Base-by-base conservation (phyloP, 164 flowering plant species). In the Nymphaea colorata region DNA sequence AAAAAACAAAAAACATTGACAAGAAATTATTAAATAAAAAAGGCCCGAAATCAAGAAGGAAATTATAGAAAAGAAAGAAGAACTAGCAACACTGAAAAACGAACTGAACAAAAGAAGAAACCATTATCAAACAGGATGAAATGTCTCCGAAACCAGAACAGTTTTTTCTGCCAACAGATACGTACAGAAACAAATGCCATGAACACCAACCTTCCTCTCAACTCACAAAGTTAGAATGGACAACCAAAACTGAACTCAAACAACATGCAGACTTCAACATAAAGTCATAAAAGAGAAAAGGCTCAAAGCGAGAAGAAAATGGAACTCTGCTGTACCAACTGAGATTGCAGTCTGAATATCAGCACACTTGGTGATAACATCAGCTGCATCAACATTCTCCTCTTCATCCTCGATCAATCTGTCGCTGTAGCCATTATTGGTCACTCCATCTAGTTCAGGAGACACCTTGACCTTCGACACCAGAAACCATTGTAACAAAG, bases 331-430 rank as follows among this genome's bases (percentile, higher is more conserved):
- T 7, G 74, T 60, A 87, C 91, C 91, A 63, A 71, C 79, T 77
- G 89, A 87, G 65, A 85, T 87, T 59, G 89, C 91, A 63, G 66
- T 74, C 70, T 87, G 91, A 68, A 87, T 87, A 44, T 87, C 89
- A 61, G 89, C 85, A 76, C 86, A 81, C 76, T 85, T 87, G 62
- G 60, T 65, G 44, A 78, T 71, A 66, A 76, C 84, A n/a, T 66
- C 78, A 67, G 67, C 74, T 61, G 57, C n/a, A 15, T 85, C 76
- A 67, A 82, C 64, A 55, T 79, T 81, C 36, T 79, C 85, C 53
- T 86, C 87, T 64, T 80, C 74, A 14, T 72, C 79, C 63, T 79
- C 88, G 64, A 87, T 80, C 78, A 85, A 68, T 66, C 62, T 70
- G 2, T 83, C 83, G 5, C 43, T 71, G 47, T 66, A 78, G 6